A percentile compares a stretch with the other conserved stretches of the same genome.
Conservation (phyloP, 352 stramenopile genomes). For the Pythium biforme region DNA sequence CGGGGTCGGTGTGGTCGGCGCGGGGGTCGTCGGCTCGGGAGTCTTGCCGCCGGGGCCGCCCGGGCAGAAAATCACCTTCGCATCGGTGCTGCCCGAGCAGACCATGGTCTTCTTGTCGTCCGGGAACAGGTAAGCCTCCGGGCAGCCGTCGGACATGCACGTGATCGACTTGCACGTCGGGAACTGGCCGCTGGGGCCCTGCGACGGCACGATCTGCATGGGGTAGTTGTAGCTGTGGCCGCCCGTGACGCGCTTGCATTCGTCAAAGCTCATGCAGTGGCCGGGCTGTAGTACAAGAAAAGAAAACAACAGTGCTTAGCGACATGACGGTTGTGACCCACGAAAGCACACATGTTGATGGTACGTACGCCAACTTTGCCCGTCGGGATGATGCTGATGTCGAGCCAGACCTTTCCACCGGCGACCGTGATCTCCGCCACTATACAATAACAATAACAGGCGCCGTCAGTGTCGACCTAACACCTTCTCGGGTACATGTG, state of each 20-base stretch:
- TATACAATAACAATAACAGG: slow-evolving; percentile 5
- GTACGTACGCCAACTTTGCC: slow-evolving; percentile 20
- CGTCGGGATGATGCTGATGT: slow-evolving; percentile 35
- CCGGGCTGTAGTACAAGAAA: slow-evolving; percentile 35
- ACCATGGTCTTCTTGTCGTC: slow-evolving; percentile 55
- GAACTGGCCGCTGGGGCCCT: slow-evolving; percentile 21
- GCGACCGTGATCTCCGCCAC: slow-evolving; percentile 26
- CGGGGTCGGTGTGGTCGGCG: slow-evolving; percentile 31
- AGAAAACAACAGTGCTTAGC: not conserved
- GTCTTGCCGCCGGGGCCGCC: slow-evolving; percentile 36
- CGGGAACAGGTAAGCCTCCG: slow-evolving; percentile 65
- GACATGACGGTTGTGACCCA: not conserved
- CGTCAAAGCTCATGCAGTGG: slow-evolving; percentile 40
- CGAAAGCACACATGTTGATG: not conserved
- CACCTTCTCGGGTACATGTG: too few species aligned
- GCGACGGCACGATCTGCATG: slow-evolving; percentile 51
- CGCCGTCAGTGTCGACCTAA: too few species aligned
- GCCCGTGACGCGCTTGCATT: slow-evolving; percentile 52
- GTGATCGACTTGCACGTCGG: slow-evolving; percentile 42
- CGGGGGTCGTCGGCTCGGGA: slow-evolving; percentile 31
- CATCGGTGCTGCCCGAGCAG: slow-evolving; percentile 33
- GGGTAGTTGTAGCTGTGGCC: slow-evolving; percentile 64
- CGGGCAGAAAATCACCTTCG: slow-evolving; percentile 53
- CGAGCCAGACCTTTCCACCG: slow-evolving; percentile 16
- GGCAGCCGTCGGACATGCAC: slow-evolving; percentile 51